Evolutionary conservation across 2,329 filamentous ascomycete species (phyloP).

Genomic region (Colletotrichum paranaense): DNA sequence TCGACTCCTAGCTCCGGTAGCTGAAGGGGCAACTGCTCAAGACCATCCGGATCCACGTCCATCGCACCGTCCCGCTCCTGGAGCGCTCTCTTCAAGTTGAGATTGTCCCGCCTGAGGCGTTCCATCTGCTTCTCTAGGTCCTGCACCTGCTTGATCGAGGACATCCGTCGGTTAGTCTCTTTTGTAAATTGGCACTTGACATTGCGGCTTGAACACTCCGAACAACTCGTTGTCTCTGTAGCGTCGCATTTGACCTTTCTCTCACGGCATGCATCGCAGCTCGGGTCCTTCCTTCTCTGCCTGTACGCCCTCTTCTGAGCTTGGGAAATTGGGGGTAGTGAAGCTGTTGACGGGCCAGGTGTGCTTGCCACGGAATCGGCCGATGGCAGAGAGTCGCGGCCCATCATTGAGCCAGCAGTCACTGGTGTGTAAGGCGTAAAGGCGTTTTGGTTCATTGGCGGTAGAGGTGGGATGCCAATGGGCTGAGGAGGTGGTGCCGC

Average conservation of each 20-base stretch:
- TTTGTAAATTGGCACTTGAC: conserved; percentile 99
- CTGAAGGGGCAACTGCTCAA: conserved; percentile 62
- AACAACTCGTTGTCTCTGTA: conserved; percentile 95
- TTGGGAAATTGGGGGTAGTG: conserved; percentile 56
- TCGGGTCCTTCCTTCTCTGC: conserved; percentile 94
- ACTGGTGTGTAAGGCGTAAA: conserved; percentile 67
- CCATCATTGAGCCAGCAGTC: conserved; percentile 60
- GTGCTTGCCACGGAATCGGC: conserved; percentile 68
- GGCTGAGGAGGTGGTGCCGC: conserved; percentile 62
- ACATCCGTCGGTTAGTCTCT: conserved; percentile 98
- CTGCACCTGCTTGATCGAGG: conserved; percentile 98
- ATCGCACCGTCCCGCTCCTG: conserved; percentile 61
- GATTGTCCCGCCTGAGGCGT: conserved; percentile 83
- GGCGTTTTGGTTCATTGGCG: conserved; percentile 56
- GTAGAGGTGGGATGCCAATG: conserved; percentile 64
- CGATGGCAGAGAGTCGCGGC: conserved; percentile 71
- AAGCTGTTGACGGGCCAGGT: conserved; percentile 57
- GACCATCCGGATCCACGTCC: conserved; percentile 59
- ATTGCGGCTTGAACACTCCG: conserved; percentile 95
- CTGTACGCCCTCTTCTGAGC: conserved; percentile 94
- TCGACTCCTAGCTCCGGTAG: conserved; percentile 75
- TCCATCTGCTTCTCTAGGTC: conserved; percentile 94
- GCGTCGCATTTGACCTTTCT: conserved; percentile 91
- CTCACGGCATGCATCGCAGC: conserved; percentile 96
- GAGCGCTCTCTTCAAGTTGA: conserved; percentile 75